These are phyloP conservation scores for Ogataea henricii DNA, from an alignment of 805 yeast species.

Conservation along the genomic window DNA sequence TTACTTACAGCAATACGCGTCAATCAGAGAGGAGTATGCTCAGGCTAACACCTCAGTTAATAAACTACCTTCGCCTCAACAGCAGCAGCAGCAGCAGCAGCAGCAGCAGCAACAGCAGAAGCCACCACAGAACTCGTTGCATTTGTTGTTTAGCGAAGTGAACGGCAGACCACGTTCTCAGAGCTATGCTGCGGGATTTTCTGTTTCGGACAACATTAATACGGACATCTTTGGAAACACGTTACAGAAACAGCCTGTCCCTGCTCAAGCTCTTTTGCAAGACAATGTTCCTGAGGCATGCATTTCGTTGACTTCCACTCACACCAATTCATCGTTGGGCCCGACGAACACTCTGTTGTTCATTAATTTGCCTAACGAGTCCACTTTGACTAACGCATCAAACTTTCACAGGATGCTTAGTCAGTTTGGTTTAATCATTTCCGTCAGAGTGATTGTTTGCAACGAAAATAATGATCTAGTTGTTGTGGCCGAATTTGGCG, in stretches of 20 bases:
- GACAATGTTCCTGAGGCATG: conserved; percentile 65
- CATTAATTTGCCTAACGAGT: conserved; percentile 68
- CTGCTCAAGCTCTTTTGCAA: conserved; percentile 35
- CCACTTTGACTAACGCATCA: conserved; percentile 46
- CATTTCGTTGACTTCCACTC: conserved; percentile 66
- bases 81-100: background rate
- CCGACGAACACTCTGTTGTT: conserved; percentile 79
- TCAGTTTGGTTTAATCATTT: conserved; percentile 60
- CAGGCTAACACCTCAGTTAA: conserved; percentile 1
- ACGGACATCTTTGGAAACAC: conserved; percentile 8
- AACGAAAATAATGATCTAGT: conserved; percentile 35
- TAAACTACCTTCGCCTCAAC: background rate
- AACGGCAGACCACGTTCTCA: conserved; percentile 43
- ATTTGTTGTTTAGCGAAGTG: conserved; percentile 12
- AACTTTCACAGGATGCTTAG: conserved; percentile 55
- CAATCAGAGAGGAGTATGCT: conserved; percentile 27
- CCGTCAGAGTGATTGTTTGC: conserved; percentile 59
- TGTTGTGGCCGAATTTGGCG: conserved; percentile 72
- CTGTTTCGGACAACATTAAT: conserved; percentile 11
- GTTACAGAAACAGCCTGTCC: conserved; percentile 1
- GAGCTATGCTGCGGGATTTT: conserved; percentile 33
- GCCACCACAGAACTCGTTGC: conserved; percentile 14
- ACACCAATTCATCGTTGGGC: conserved; percentile 66
- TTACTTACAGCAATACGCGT: conserved; percentile 26
- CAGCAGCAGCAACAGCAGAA: background rate